phyloP scores from a whole-genome alignment of 306 rosid genomes.

The Pyrus pyrifolia region DNA sequence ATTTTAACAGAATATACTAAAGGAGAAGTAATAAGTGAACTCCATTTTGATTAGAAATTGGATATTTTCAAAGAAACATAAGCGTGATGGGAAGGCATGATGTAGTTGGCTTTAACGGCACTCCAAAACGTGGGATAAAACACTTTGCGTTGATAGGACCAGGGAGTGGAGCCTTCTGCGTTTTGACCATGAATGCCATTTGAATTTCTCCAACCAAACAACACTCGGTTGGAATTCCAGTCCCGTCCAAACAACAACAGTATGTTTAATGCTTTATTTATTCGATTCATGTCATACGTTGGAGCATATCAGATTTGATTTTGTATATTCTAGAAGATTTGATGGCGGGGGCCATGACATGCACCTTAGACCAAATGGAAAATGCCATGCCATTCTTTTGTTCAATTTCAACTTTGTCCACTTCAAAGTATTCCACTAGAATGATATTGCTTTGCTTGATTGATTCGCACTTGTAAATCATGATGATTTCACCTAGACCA shows the following conservation, averaged over 20 bases:
- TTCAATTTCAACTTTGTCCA: not conserved
- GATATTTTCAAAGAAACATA: not conserved
- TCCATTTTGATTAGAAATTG: not conserved
- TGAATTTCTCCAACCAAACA: not conserved
- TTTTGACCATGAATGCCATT: conserved; percentile 11
- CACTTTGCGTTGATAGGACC: conserved; percentile 4
- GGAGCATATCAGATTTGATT: not conserved
- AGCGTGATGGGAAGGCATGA: conserved; percentile 16
- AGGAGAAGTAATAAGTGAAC: not conserved
- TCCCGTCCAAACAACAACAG: not conserved
- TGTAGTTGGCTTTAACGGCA: conserved; percentile 24
- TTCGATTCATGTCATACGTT: too few species aligned
- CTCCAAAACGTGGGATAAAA: conserved; percentile 23
- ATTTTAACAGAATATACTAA: not conserved
- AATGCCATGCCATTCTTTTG: not conserved
- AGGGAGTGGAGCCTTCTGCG: conserved; percentile 2
- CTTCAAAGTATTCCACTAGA: not conserved
- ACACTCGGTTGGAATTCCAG: conserved; percentile 16
- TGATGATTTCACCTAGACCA: not conserved
- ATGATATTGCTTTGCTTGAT: not conserved
- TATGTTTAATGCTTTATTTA: not conserved
- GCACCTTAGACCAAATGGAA: not conserved
- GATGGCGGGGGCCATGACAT: not conserved
- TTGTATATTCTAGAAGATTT: not conserved
- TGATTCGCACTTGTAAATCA: not conserved